phyloP scores from a whole-genome alignment of 1,139 yeast genomes.

The Kodamaea ohmeri region DNA sequence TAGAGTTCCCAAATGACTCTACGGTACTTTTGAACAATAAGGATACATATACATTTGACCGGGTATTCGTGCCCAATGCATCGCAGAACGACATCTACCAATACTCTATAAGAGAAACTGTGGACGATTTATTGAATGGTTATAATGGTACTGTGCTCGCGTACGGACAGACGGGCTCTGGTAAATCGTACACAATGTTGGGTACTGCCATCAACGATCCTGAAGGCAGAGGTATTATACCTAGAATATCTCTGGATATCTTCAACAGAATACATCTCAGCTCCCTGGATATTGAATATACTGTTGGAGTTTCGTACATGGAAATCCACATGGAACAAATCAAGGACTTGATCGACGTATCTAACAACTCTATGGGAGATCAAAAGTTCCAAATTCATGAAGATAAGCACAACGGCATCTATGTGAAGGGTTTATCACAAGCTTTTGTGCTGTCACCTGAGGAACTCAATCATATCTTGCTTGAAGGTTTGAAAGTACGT shows the following conservation, averaged over 20 bases:
- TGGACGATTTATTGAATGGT: slow-evolving; percentile 71
- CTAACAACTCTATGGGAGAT: slow-evolving; percentile 22
- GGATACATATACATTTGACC: slow-evolving; percentile 61
- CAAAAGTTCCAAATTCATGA: slow-evolving; percentile 58
- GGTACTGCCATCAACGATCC: slow-evolving; percentile 51
- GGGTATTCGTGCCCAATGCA: slow-evolving; percentile 52
- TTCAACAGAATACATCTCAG: slow-evolving; percentile 56
- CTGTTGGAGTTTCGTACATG: slow-evolving; percentile 70
- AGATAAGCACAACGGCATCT: slow-evolving; percentile 62
- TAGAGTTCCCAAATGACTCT: slow-evolving; percentile 27
- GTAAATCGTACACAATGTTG: slow-evolving; percentile 85
- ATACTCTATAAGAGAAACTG: slow-evolving; percentile 55
- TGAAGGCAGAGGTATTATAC: slow-evolving; percentile 57
- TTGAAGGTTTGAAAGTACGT: slow-evolving; percentile 54
- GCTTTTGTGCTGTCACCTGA: slow-evolving; percentile 56
- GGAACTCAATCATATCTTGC: slow-evolving; percentile 58
- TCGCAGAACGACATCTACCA: slow-evolving; percentile 63
- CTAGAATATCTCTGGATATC: slow-evolving; percentile 66
- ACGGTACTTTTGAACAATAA: slow-evolving; percentile 30
- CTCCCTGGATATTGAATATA: slow-evolving; percentile 57
- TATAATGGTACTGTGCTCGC: slow-evolving; percentile 84
- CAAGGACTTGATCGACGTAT: slow-evolving; percentile 50
- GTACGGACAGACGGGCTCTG: slow-evolving; percentile 89
- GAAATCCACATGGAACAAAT: slow-evolving; percentile 82
- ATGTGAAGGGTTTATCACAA: slow-evolving; percentile 66